Base-by-base conservation (phyloP, 2,329 filamentous ascomycete species). In the Monosporascus sp. region DNA sequence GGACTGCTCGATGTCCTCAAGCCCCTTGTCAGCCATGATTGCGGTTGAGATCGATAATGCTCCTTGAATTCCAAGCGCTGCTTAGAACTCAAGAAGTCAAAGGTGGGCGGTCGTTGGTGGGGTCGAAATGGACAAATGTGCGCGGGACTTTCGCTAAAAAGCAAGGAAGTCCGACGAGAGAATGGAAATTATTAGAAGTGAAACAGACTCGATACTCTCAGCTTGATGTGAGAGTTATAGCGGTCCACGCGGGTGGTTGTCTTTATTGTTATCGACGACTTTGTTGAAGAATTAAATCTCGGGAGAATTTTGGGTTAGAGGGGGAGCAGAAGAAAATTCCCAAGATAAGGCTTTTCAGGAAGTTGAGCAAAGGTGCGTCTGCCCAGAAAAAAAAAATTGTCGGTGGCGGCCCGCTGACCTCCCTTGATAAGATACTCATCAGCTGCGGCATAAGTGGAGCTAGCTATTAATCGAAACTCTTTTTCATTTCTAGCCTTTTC, bases 1-100 rank as follows among this genome's bases (percentile, higher is more conserved):
- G 78, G 88, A 93, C 58, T 66, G 64, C 63, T 68, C 66, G 62
- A 68, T 68, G 54, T 97, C 93, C 84, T 97, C 92, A 81, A 97
- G 91, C 84, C 93, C 93, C 84, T 95, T 96, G 70, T 91, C 89
- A 91, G 92, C 93, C 93, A 97, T 97, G 85, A 88, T 97, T 93
- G 90, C 86, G 86, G 79, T 81, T 78, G 69, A 59, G 63, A 67
- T 68, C 71, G 61, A 68, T 70, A 70, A 70, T 72, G 75, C 84
- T 81, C 70, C 79, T 80, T 79, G 84, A 82, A 86, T 82, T 86
- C 84, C 88, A 90, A 88, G 86, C 87, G 75, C 78, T 78, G 86
- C 81, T 85, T 88, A 83, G 80, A 84, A 91, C 81, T 87, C 84
- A 85, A 79, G 77, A 70, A 70, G 55, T 59, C 50, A 53, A 56